Evolutionary conservation across 352 stramenopile species (phyloP).

Genomic region (Pythium graminicola): DNA sequence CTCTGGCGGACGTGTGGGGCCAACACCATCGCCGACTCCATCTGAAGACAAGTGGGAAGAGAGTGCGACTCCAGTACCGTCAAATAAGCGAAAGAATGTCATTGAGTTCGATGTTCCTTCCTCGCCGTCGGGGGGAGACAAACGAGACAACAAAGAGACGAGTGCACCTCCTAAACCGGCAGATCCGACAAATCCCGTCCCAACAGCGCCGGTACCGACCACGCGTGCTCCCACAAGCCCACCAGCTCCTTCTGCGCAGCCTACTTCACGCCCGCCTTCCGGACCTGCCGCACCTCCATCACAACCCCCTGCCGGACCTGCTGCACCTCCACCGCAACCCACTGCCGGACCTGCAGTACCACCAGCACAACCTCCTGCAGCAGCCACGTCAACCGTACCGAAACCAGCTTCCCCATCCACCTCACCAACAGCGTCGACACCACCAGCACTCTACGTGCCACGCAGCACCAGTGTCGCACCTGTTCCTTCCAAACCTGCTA

Average conservation of each 20-base stretch:
- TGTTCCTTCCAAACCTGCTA: background rate
- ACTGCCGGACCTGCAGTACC: background rate
- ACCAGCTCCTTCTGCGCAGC: background rate
- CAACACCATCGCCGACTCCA: background rate
- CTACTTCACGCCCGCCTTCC: background rate
- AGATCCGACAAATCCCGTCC: too few relatives aligned
- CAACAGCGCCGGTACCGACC: too few relatives aligned
- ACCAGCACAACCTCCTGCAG: background rate
- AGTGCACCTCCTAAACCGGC: background rate
- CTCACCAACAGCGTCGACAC: background rate
- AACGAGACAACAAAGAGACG: background rate
- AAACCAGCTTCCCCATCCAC: background rate
- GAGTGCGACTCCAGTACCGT: background rate
- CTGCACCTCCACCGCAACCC: background rate
- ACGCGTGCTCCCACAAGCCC: background rate
- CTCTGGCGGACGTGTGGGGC: background rate
- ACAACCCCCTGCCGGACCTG: background rate
- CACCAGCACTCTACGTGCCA: background rate
- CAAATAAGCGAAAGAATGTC: constrained; percentile 8
- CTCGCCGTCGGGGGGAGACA: background rate
- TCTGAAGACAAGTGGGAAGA: background rate
- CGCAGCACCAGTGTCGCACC: background rate
- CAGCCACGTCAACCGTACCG: background rate
- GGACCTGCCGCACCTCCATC: background rate
- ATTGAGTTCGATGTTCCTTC: constrained; percentile 10